phyloP scores from a whole-genome alignment of 345 rosid species.

The Eucalyptus rudis region DNA sequence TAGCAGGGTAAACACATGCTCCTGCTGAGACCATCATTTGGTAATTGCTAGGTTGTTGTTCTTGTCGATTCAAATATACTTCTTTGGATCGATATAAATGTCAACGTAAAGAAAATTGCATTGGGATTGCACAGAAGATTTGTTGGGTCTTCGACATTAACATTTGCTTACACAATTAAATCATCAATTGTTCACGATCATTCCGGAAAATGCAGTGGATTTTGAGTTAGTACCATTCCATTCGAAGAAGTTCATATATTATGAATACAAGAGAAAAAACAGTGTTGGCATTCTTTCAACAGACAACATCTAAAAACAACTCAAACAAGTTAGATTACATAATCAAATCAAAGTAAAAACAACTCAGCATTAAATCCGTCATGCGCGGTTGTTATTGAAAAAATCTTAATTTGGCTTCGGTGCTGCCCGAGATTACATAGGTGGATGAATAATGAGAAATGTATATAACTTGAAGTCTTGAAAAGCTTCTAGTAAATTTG shows the following conservation, averaged over 20 bases:
- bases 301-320: background rate
- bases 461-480: background rate
- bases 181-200: background rate
- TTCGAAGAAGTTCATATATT: background rate
- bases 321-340: background rate
- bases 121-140: background rate
- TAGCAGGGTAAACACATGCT: background rate
- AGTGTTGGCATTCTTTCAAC: background rate
- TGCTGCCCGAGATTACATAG: background rate
- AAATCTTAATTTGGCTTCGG: background rate
- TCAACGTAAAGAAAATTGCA: background rate
- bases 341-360: background rate
- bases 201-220: background rate
- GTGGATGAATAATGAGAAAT: background rate
- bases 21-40: background rate
- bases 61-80: background rate
- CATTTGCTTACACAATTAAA: background rate
- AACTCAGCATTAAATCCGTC: background rate
- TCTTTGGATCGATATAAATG: background rate
- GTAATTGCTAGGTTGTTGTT: background rate
- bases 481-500: background rate
- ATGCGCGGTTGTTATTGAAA: background rate
- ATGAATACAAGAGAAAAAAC: background rate
- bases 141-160: background rate
- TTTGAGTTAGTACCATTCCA: background rate